Conservation (phyloP, 2,329 filamentous ascomycete species). For the Colletotrichum sp. region DNA sequence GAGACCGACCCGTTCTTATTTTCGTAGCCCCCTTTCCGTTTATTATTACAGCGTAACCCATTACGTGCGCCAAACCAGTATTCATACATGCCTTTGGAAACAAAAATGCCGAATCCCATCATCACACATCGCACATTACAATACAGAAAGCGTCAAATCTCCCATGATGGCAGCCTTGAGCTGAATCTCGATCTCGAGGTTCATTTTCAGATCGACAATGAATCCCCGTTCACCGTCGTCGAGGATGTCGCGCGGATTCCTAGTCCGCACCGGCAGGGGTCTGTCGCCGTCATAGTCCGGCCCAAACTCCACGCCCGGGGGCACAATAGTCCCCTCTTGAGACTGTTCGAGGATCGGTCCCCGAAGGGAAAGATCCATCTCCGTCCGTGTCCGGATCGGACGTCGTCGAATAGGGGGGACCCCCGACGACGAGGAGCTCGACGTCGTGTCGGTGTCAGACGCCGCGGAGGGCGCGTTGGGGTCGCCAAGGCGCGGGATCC, state of each 20-base stretch:
- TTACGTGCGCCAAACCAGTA: neutral
- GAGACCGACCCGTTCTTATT: neutral
- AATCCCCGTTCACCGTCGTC: conserved; percentile 16
- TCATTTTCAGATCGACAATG: conserved; percentile 14
- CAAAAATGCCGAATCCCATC: neutral
- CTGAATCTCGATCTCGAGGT: conserved; percentile 7
- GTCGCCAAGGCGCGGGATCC: neutral
- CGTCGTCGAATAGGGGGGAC: conserved; percentile 2
- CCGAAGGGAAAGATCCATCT: conserved; percentile 1
- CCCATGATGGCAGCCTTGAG: conserved; percentile 15
- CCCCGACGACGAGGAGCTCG: conserved; percentile 9
- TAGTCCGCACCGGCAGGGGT: conserved; percentile 3
- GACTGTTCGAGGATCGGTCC: neutral
- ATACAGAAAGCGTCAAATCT: conserved; percentile 11
- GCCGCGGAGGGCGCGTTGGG: neutral
- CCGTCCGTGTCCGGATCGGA: neutral
- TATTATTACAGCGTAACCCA: neutral
- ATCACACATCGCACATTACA: neutral
- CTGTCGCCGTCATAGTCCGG: neutral
- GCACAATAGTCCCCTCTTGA: neutral
- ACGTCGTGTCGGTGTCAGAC: conserved; percentile 14
- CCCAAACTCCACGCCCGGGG: neutral
- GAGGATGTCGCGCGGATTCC: conserved; percentile 13
- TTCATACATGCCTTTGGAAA: neutral
- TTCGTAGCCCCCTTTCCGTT: neutral